These are phyloP conservation scores for Cicer chorassanicum DNA, from an alignment of 306 rosid genomes.

Conservation along the genomic window DNA sequence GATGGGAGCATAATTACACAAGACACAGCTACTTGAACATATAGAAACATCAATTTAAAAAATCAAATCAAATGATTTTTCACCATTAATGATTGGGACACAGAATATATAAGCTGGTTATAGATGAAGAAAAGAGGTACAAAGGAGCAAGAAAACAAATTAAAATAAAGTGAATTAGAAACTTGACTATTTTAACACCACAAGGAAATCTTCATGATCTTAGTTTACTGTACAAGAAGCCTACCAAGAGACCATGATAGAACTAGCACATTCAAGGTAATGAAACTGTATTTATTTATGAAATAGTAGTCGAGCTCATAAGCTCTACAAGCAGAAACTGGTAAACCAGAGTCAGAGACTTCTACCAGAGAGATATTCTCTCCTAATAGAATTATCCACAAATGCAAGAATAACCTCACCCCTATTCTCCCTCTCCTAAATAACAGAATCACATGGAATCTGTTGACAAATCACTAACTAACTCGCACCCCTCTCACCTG, in stretches of 20 bases:
- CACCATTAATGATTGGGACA: conserved; percentile 2
- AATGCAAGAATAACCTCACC: too few species aligned
- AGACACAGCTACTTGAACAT: conserved; percentile 35
- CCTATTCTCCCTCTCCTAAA: too few species aligned
- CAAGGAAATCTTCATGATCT: conserved; percentile 17
- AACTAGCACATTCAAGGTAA: too few species aligned
- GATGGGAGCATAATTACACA: conserved; percentile 32
- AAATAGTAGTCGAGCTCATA: too few species aligned
- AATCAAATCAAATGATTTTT: conserved; percentile 6
- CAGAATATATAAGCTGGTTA: conserved; percentile 21
- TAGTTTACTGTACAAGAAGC: conserved; percentile 5
- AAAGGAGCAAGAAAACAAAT: conserved; percentile 22
- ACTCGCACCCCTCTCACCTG: too few species aligned
- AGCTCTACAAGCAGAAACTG: too few species aligned
- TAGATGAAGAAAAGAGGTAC: conserved; percentile 26
- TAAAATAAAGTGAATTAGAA: conserved; percentile 27
- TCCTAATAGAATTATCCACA: too few species aligned
- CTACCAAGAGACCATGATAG: background rate
- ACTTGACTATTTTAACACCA: conserved; percentile 15
- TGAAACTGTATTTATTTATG: too few species aligned
- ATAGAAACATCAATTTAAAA: conserved; percentile 8
- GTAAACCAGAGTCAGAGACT: too few species aligned
- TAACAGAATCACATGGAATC: too few species aligned
- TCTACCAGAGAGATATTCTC: too few species aligned
- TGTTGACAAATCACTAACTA: too few species aligned